Evolutionary conservation across 2,329 filamentous ascomycete genomes (phyloP).

Genomic region (Colletotrichum tabaci): DNA sequence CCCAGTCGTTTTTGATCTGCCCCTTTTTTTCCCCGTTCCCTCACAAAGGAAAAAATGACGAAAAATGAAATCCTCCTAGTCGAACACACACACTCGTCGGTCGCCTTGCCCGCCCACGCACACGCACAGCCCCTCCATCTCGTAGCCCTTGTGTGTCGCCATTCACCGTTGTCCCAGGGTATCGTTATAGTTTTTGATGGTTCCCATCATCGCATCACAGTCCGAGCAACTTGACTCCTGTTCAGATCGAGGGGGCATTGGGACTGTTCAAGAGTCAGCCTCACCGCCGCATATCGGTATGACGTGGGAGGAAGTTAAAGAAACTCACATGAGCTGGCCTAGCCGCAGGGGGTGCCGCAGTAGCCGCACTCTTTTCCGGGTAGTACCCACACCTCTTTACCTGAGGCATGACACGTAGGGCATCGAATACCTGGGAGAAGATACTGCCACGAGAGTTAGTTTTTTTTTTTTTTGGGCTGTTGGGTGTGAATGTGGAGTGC

Average conservation of each 20-base stretch:
- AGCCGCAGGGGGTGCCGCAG: slow-evolving; percentile 63
- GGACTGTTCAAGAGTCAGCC: slow-evolving; percentile 27
- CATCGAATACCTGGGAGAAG: slow-evolving; percentile 67
- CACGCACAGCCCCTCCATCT: slow-evolving; percentile 5
- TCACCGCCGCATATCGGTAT: slow-evolving; percentile 29
- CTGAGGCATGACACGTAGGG: slow-evolving; percentile 64
- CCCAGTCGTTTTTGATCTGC: slow-evolving; percentile 26
- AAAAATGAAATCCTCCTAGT: slow-evolving; percentile 35
- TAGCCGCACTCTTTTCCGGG: slow-evolving; percentile 66
- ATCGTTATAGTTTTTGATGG: slow-evolving; percentile 37
- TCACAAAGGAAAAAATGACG: slow-evolving; percentile 27
- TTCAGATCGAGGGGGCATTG: slow-evolving; percentile 7
- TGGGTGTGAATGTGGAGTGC: slow-evolving; percentile 14
- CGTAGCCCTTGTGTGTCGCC: slow-evolving; percentile 31
- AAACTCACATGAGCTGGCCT: slow-evolving; percentile 40
- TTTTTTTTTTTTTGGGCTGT: neutral
- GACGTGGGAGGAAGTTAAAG: slow-evolving; percentile 14
- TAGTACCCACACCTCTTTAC: slow-evolving; percentile 70
- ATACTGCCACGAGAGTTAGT: slow-evolving; percentile 44
- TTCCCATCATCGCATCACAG: slow-evolving; percentile 23
- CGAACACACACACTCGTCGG: slow-evolving; percentile 27
- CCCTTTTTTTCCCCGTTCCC: slow-evolving; percentile 24
- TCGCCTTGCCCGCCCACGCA: slow-evolving; percentile 19
- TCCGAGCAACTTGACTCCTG: slow-evolving; percentile 31
- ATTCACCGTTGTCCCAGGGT: slow-evolving; percentile 40